These are phyloP conservation scores for Rhytidhysteron rufulum DNA, from an alignment of 2,329 filamentous ascomycete species.

Conservation along the genomic window DNA sequence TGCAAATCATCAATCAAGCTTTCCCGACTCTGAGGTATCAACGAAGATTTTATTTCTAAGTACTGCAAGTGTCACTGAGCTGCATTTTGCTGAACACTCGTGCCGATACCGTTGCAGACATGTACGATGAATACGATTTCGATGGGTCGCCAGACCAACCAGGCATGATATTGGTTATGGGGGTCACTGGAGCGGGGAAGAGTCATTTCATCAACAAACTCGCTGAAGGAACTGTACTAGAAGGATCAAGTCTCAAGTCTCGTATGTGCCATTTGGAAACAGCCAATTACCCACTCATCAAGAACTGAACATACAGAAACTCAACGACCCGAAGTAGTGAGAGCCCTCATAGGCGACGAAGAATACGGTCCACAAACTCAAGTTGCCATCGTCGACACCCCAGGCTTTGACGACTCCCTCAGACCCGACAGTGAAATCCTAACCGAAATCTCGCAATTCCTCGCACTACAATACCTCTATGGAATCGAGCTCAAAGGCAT, in stretches of 20 bases:
- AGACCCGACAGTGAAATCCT: constrained; percentile 25
- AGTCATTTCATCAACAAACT: constrained; percentile 28
- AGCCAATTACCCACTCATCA: background rate
- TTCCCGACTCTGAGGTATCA: too few species aligned
- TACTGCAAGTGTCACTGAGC: too few species aligned
- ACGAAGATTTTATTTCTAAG: too few species aligned
- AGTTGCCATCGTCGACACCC: constrained; percentile 31
- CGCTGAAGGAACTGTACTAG: constrained; percentile 7
- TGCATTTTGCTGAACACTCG: too few species aligned
- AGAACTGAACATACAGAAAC: constrained; percentile 2
- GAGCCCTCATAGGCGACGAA: constrained; percentile 11
- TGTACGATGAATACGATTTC: background rate
- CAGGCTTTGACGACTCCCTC: constrained; percentile 28
- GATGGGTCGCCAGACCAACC: background rate
- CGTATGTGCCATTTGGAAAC: background rate
- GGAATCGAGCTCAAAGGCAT: constrained; percentile 22
- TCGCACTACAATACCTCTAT: constrained; percentile 17
- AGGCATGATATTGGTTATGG: constrained; percentile 26
- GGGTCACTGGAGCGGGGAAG: constrained; percentile 27
- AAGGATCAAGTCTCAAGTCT: constrained; percentile 4
- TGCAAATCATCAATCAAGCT: too few species aligned
- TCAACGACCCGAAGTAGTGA: constrained; percentile 7
- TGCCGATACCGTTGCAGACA: too few species aligned
- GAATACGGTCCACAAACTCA: constrained; percentile 1
- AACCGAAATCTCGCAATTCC: constrained; percentile 15